Evolutionary conservation across 106 monocot genomes (phyloP), one percentile per base, ranked within the genome.

Genomic region (Chionographis japonica): DNA sequence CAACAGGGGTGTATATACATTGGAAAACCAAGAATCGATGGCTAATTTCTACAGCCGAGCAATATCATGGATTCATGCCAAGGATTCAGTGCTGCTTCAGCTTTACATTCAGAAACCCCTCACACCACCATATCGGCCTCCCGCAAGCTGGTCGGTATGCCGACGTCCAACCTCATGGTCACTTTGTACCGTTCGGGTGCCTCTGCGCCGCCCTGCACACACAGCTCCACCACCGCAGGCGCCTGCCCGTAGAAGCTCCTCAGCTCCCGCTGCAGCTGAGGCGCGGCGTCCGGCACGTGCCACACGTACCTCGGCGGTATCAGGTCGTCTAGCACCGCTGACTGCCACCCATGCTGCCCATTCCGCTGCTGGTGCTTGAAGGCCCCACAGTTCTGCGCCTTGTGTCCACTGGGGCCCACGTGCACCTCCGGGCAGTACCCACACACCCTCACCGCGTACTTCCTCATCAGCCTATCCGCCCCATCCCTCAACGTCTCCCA

Each of bases 371-470:
- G 92, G 65, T 98, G 97, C 80, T 98, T 98, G 75, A 60, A 69
- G 1, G 97, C 92, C 6, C 97, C 92, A 52, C 97, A 98, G 50
- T 98, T 98, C 72, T 90, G 89, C 2, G 97, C 87, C 78, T 90
- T 92, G 71, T 92, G 97, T 49, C 97, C 92, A 2, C 66, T 85
- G 6, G 87, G 80, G 4, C 97, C 97, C 0, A 98, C 69, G 18
- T 98, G 97, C 56, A 98, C 75, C 56, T 98, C 97, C 5, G 97
- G 97, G 70, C 97, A 98, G 68, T 93, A 98, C 12, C 97, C 97
- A 39, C 97, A 98, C 4, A 98, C 97, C 63, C 97, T 81, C 13
- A 98, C 97, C 0, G 80, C 59, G 60, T 98, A 98, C 74, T 74
- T 87, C 73, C 65, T 92, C 92, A 93, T 98, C 61, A 98, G 70